Evolutionary conservation across 1,139 yeast species (phyloP).

Genomic region (Schwanniomyces etchellsii): DNA sequence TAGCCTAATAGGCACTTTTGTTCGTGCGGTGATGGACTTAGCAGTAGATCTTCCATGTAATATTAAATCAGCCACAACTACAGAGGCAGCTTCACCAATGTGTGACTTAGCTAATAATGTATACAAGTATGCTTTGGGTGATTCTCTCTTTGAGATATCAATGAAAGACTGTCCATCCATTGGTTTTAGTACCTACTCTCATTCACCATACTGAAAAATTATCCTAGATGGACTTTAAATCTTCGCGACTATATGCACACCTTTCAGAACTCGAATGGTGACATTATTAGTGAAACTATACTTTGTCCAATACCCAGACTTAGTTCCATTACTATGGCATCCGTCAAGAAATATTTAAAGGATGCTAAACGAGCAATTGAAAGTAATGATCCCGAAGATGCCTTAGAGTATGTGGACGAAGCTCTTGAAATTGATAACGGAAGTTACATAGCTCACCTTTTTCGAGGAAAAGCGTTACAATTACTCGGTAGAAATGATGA

Average conservation of each 20-base stretch:
- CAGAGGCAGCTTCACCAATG: constrained; percentile 62
- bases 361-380: constrained; percentile 57
- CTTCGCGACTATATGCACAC: too few species aligned
- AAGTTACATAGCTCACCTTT: constrained; percentile 62
- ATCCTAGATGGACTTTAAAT: too few species aligned
- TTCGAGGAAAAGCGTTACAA: constrained; percentile 56
- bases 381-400: constrained; percentile 52
- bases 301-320: too few species aligned
- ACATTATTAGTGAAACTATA: too few species aligned
- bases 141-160: constrained; percentile 35
- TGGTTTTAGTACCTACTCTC: too few species aligned
- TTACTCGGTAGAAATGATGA: constrained; percentile 30
- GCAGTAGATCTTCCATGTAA: constrained; percentile 56
- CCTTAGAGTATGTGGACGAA: constrained; percentile 46
- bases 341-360: constrained; percentile 45
- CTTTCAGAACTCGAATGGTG: too few species aligned
- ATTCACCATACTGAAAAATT: too few species aligned
- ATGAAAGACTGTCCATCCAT: neutral
- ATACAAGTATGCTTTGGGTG: constrained; percentile 58
- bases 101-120: constrained; percentile 48
- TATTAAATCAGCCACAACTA: constrained; percentile 47
- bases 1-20: constrained; percentile 35
- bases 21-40: constrained; percentile 37
- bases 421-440: constrained; percentile 49
- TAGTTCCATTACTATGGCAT: too few species aligned